Evolutionary conservation across 805 yeast species (phyloP).

Genomic region (Yarrowia sp.): DNA sequence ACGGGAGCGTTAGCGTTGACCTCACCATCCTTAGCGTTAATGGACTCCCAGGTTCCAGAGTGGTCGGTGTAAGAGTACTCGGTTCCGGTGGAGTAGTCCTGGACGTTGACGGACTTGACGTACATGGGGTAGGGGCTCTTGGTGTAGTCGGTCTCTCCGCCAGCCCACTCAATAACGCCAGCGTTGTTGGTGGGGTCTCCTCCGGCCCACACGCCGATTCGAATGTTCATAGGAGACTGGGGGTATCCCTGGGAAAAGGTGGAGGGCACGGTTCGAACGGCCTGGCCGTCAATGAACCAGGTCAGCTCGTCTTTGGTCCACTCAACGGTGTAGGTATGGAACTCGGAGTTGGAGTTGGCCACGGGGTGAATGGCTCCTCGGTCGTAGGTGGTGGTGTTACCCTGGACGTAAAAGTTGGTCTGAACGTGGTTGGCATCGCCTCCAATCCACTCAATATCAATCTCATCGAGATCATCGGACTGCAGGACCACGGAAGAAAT

Average conservation of each 20-base stretch:
- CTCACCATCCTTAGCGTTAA: slow-evolving; percentile 53
- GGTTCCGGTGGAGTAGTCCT: slow-evolving; percentile 60
- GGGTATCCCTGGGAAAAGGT: slow-evolving; percentile 77
- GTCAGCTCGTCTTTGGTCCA: slow-evolving; percentile 73
- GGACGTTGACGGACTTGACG: slow-evolving; percentile 63
- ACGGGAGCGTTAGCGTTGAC: slow-evolving; percentile 47
- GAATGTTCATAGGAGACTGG: slow-evolving; percentile 82
- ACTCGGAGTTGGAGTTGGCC: slow-evolving; percentile 61
- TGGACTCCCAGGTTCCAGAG: slow-evolving; percentile 54
- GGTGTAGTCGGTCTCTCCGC: slow-evolving; percentile 62
- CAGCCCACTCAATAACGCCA: slow-evolving; percentile 79
- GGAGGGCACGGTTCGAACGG: slow-evolving; percentile 67
- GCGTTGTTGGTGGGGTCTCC: slow-evolving; percentile 57
- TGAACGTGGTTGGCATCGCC: slow-evolving; percentile 77
- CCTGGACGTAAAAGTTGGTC: slow-evolving; percentile 77
- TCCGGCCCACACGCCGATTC: slow-evolving; percentile 62
- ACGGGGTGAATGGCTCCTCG: slow-evolving; percentile 72
- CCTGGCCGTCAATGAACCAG: slow-evolving; percentile 76
- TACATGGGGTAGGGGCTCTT: slow-evolving; percentile 63
- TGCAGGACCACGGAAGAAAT: slow-evolving; percentile 83
- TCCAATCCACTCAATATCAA: slow-evolving; percentile 89
- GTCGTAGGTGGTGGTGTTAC: slow-evolving; percentile 75
- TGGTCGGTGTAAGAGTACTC: slow-evolving; percentile 54
- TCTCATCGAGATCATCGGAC: slow-evolving; percentile 86
- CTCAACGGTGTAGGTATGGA: slow-evolving; percentile 81